Evolutionary conservation across 164 flowering plant genomes (phyloP).

Genomic region (Aristolochia fimbriata): DNA sequence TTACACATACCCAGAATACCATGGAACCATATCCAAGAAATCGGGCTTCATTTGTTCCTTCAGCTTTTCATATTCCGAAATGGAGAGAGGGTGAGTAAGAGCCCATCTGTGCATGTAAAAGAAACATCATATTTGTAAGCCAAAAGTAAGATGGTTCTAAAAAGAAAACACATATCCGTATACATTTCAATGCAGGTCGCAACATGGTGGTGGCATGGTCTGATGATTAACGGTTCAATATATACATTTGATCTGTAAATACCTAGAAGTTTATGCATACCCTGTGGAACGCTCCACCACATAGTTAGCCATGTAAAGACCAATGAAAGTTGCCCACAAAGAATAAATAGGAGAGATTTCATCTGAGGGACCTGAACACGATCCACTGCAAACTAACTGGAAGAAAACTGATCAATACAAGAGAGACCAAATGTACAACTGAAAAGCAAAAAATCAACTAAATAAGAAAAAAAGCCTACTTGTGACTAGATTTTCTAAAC

Average conservation of each 20-base stretch:
- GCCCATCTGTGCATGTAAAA: constrained; percentile 65
- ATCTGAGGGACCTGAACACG: constrained; percentile 63
- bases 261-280: constrained; percentile 31
- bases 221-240: not conserved
- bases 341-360: constrained; percentile 96
- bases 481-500: not conserved
- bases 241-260: too few relatives aligned
- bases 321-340: constrained; percentile 97
- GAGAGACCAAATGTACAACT: not conserved
- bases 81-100: constrained; percentile 79
- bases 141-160: not conserved
- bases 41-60: constrained; percentile 85
- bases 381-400: constrained; percentile 70
- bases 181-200: not conserved
- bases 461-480: not conserved
- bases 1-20: constrained; percentile 89
- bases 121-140: not conserved
- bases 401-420: constrained; percentile 3
- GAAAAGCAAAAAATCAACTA: not conserved
- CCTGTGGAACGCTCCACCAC: constrained; percentile 96
- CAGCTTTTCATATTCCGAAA: constrained; percentile 59
- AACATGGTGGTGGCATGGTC: not conserved
- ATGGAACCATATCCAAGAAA: constrained; percentile 98
- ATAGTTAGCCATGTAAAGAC: constrained; percentile 96
- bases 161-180: not conserved